Evolutionary conservation across 805 yeast species (phyloP), one percentile per base, ranked within the genome.

Genomic region (Suhomyces prunicola): DNA sequence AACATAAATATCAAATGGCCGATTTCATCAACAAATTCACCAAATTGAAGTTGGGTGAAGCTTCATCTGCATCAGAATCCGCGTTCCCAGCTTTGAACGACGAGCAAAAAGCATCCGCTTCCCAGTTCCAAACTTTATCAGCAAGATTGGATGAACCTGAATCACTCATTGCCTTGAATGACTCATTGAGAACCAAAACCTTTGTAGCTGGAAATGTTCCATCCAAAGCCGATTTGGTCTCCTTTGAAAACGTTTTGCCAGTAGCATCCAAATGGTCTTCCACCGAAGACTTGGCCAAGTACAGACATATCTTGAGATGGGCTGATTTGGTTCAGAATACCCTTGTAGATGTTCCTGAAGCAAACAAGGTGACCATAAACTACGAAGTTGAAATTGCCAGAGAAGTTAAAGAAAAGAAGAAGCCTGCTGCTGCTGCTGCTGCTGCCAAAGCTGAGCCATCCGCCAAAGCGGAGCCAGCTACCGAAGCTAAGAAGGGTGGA

Each of bases 251-350:
- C 35, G 84, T 85, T 36, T 74, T 84, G 62, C 88, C 91, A 47
- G 56, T 82, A 40, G 83, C 87, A 40, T 73, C 76, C 50, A 71
- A 77, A 55, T 82, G 89, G 81, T 71, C 80, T 23, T 67, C 82
- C 9, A 61, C 68, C 45, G 84, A 81, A 35, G 82, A 85, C 41
- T 72, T 85, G 59, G 84, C 86, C 47, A 71, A 78, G 47, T 76
- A 77, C 69, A 88, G 97, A 80, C 97, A 93, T 71, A 78, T 93
- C 54, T 73, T 90, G 56, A 87, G 99, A 80, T 94, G 98, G 98
- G 82, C 84, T 23, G 97, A 92, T 63, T 81, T 89, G 61, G 73
- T 94, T 54, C 98, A 94, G 75, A 82, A 85, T 64, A 74, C 85
- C 33, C 69, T 83, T 58, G 77, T 80, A 47, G 78, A 78, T 13